Conservation (phyloP, 2,329 filamentous ascomycete genomes). For the Esteya vermicola region DNA sequence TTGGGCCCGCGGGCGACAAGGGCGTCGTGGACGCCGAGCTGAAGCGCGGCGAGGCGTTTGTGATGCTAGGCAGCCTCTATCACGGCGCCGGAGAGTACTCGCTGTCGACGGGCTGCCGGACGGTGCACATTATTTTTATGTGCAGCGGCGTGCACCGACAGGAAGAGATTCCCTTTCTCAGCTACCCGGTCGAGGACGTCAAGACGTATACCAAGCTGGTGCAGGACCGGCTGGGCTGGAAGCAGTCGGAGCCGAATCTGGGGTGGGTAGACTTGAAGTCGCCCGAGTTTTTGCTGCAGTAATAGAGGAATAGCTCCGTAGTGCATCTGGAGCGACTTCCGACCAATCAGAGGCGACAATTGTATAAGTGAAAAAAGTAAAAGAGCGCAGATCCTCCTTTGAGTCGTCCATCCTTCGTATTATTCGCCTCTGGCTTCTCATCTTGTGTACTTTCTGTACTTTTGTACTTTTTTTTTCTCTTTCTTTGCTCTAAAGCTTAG, state of each 20-base stretch:
- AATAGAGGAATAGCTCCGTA: too few species aligned
- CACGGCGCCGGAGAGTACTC: constrained; percentile 1
- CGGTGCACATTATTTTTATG: constrained; percentile 5
- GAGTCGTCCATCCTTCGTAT: too few species aligned
- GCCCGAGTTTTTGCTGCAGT: constrained; percentile 3
- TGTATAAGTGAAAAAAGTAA: too few species aligned
- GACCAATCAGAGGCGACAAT: too few species aligned
- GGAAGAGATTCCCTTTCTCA: constrained; percentile 3
- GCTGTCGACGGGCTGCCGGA: constrained; percentile 1
- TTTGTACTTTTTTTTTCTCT: too few species aligned
- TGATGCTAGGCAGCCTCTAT: constrained; percentile 4
- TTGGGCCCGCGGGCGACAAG: neutral
- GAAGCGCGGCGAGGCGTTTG: constrained; percentile 2
- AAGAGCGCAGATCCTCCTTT: too few species aligned
- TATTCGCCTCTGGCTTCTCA: too few species aligned
- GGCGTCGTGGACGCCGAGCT: constrained; percentile 2
- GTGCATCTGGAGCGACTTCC: too few species aligned
- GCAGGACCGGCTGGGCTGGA: constrained; percentile 3
- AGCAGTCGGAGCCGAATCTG: constrained; percentile 5
- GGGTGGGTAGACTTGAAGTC: constrained; percentile 4
- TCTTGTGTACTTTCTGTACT: too few species aligned
- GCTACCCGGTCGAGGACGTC: constrained; percentile 2
- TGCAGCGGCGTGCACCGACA: constrained; percentile 3
- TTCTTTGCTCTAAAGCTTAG: too few species aligned
- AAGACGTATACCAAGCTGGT: constrained; percentile 3